phyloP scores from a whole-genome alignment of 2,329 filamentous ascomycete genomes.

The Diatrype stigma region DNA sequence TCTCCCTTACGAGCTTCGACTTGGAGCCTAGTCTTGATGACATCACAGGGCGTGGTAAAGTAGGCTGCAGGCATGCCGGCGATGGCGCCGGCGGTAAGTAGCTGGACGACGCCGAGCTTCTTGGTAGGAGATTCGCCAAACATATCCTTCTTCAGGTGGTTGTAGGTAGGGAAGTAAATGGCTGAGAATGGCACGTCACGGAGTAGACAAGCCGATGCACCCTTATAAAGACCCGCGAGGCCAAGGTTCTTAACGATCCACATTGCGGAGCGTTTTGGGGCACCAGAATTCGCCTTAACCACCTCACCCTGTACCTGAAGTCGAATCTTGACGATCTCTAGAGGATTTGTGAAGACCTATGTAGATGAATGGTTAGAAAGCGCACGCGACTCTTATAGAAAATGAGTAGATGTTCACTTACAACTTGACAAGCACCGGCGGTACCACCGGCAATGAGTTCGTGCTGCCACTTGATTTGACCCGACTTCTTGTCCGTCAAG shows the following conservation, averaged over 20 bases:
- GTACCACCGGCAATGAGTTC: slow-evolving; percentile 86
- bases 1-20: slow-evolving; percentile 97
- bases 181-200: slow-evolving; percentile 97
- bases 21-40: slow-evolving; percentile 98
- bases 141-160: slow-evolving; percentile 86
- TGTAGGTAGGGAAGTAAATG: slow-evolving; percentile 98
- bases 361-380: slow-evolving; percentile 8
- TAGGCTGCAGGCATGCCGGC: slow-evolving; percentile 90
- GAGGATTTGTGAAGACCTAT: slow-evolving; percentile 88
- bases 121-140: slow-evolving; percentile 87
- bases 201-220: slow-evolving; percentile 86
- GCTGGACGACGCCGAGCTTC: slow-evolving; percentile 84
- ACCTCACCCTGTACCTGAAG: slow-evolving; percentile 96
- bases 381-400: background rate
- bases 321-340: slow-evolving; percentile 99
- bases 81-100: slow-evolving; percentile 91
- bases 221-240: slow-evolving; percentile 93
- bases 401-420: slow-evolving; percentile 46
- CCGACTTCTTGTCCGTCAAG: slow-evolving; percentile 69
- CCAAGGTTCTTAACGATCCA: slow-evolving; percentile 97
- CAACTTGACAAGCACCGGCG: slow-evolving; percentile 93
- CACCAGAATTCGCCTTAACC: slow-evolving; percentile 76
- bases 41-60: slow-evolving; percentile 93
- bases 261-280: slow-evolving; percentile 85
- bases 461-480: slow-evolving; percentile 63